Evolutionary conservation across 305 asterid species (phyloP).

Genomic region (Fraxinus platypoda): DNA sequence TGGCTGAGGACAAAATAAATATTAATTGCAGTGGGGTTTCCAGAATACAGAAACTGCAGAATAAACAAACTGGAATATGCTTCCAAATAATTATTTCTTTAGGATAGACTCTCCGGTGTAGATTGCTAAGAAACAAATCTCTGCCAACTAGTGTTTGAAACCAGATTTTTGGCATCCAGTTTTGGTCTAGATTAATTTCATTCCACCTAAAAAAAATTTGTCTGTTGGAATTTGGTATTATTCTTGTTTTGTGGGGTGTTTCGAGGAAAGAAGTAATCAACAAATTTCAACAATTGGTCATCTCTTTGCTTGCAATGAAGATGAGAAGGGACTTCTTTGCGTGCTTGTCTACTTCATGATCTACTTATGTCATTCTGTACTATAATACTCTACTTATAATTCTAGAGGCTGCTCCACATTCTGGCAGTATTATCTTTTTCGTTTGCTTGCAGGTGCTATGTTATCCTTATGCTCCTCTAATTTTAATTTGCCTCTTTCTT

Average conservation of each 20-base stretch:
- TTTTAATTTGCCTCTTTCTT: conserved; percentile 8
- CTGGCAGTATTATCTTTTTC: background rate
- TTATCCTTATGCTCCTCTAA: background rate
- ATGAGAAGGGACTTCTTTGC: background rate
- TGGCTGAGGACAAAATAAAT: background rate
- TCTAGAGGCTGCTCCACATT: background rate
- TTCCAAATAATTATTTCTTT: background rate
- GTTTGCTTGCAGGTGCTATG: background rate
- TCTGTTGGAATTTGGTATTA: background rate
- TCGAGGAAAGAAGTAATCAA: background rate
- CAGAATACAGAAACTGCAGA: background rate
- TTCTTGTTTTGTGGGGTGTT: background rate
- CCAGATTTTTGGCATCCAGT: background rate
- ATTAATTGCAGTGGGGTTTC: background rate
- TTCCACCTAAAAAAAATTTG: background rate
- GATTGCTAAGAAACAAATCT: background rate
- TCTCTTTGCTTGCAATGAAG: background rate
- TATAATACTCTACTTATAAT: background rate
- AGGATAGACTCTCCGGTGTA: background rate
- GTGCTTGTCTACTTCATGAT: background rate
- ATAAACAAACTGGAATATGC: background rate
- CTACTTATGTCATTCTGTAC: background rate
- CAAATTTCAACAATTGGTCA: background rate
- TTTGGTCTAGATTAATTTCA: background rate
- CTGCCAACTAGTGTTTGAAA: background rate